phyloP scores from a whole-genome alignment of 495 filamentous ascomycete species.

The Thozetella sp. region DNA sequence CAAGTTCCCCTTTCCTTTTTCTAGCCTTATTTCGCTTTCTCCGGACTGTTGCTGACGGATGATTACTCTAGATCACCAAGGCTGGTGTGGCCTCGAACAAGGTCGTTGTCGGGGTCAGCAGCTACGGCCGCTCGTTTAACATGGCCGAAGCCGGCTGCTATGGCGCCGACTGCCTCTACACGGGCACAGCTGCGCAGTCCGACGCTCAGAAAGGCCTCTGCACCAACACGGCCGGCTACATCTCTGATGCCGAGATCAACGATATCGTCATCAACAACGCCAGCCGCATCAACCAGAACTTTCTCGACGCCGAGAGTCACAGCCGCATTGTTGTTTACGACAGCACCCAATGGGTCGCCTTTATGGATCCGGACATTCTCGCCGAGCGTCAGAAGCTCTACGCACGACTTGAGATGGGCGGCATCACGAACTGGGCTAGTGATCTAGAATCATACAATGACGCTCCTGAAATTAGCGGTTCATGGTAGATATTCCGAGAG shows the following conservation, averaged over 20 bases:
- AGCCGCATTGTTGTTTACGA: slow-evolving; percentile 36
- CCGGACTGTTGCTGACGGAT: neutral
- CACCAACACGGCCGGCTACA: slow-evolving; percentile 24
- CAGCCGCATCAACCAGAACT: slow-evolving; percentile 5
- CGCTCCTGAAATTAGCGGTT: neutral
- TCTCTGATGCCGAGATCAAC: slow-evolving; percentile 24
- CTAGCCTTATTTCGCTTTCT: neutral
- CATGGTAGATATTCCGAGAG: slow-evolving; percentile 7
- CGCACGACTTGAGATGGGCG: slow-evolving; percentile 12
- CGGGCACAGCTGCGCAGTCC: neutral
- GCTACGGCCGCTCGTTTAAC: slow-evolving; percentile 32
- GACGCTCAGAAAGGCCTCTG: slow-evolving; percentile 24
- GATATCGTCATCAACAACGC: slow-evolving; percentile 13
- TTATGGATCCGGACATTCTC: slow-evolving; percentile 29
- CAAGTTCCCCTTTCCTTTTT: neutral
- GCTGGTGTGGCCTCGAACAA: slow-evolving; percentile 37
- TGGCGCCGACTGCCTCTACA: neutral
- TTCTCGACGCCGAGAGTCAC: slow-evolving; percentile 2
- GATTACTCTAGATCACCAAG: slow-evolving; percentile 51
- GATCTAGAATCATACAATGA: slow-evolving; percentile 21
- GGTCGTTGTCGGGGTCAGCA: slow-evolving; percentile 29
- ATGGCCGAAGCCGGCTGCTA: slow-evolving; percentile 9
- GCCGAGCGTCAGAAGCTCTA: neutral
- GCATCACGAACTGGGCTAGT: slow-evolving; percentile 29
- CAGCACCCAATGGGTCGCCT: slow-evolving; percentile 37